Evolutionary conservation across 306 rosid genomes (phyloP).

Genomic region (Abrus pulchellus): DNA sequence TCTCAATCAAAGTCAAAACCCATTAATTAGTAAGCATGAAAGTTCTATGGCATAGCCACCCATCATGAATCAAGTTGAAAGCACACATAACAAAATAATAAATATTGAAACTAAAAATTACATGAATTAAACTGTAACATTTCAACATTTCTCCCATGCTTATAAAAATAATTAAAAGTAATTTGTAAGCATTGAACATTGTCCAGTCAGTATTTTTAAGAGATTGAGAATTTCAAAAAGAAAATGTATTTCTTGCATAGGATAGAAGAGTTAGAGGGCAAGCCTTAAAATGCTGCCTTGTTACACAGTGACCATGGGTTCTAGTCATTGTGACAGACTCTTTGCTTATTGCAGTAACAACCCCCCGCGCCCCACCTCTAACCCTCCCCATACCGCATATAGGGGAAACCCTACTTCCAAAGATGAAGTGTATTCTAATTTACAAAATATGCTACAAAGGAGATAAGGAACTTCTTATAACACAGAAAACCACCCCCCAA

Average conservation of each 20-base stretch:
- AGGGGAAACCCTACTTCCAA: neutral
- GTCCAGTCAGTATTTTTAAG: neutral
- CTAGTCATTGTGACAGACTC: conserved; percentile 17
- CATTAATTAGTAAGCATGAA: conserved; percentile 27
- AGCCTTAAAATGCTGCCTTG: conserved; percentile 4
- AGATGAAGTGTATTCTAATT: conserved; percentile 13
- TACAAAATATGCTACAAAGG: conserved; percentile 25
- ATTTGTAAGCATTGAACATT: neutral
- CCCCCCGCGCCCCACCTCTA: neutral
- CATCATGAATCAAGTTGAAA: conserved; percentile 32
- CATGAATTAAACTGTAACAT: conserved; percentile 2
- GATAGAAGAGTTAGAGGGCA: conserved; percentile 6
- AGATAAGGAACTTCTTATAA: conserved; percentile 1
- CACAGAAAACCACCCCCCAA: neutral
- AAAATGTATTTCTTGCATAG: neutral
- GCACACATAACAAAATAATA: conserved; percentile 4
- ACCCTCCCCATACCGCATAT: neutral
- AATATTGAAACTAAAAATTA: conserved; percentile 13
- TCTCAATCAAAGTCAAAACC: conserved; percentile 46
- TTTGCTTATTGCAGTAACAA: neutral
- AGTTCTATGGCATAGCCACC: conserved; percentile 30
- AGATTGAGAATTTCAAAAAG: conserved; percentile 5
- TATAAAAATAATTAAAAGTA: conserved; percentile 5
- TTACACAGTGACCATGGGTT: neutral
- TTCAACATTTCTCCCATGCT: conserved; percentile 8